Conservation (phyloP, 2,329 filamentous ascomycete genomes). For the Aspergillus thermomutatus region DNA sequence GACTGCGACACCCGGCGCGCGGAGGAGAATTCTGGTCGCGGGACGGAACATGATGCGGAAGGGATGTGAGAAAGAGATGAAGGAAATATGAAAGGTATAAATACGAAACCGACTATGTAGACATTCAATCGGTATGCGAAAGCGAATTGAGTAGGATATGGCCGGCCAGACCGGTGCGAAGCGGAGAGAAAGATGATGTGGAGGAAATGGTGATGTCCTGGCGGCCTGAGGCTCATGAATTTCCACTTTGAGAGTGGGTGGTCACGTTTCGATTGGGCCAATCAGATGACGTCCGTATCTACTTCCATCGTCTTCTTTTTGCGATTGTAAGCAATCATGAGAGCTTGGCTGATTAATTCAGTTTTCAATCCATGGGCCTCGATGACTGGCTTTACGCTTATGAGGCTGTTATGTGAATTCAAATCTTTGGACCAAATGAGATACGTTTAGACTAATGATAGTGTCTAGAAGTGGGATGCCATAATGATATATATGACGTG, state of each 20-base stretch:
- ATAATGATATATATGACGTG: background rate
- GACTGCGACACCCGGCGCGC: constrained; percentile 31
- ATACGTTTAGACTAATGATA: background rate
- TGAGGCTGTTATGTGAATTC: background rate
- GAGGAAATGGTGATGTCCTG: background rate
- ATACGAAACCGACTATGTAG: background rate
- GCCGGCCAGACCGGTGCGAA: constrained; percentile 3
- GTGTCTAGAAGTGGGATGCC: background rate
- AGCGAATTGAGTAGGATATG: background rate
- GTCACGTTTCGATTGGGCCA: background rate
- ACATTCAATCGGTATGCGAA: background rate
- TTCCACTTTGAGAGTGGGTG: background rate
- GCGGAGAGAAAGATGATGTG: constrained; percentile 2
- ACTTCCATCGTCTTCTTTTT: background rate
- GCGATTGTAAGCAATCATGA: background rate
- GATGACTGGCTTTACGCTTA: background rate
- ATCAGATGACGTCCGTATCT: background rate
- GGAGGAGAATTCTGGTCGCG: constrained; percentile 45
- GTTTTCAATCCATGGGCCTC: background rate
- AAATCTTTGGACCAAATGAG: background rate
- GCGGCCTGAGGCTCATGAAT: background rate
- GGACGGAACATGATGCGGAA: constrained; percentile 50
- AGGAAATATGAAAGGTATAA: constrained; percentile 1
- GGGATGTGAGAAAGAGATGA: background rate
- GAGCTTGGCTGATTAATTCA: background rate